A percentile compares a stretch with the other conserved stretches of the same genome.
Evolutionary conservation across 83 land plant species (phyloP).

Genomic region (Diphasiastrum complanatum): DNA sequence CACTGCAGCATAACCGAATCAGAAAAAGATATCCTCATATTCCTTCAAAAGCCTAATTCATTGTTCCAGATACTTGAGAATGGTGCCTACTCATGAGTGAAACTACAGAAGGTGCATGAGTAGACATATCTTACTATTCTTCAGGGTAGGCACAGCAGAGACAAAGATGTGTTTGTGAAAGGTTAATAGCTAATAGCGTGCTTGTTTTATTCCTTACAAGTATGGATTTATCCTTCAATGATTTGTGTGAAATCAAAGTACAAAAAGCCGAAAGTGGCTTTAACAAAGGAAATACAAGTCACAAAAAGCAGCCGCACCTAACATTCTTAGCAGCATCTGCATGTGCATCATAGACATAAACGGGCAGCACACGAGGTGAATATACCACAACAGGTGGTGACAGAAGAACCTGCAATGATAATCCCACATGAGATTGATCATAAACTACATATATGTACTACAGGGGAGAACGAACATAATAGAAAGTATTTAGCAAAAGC

Average conservation of each 20-base stretch:
- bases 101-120: too few relatives aligned
- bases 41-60: too few relatives aligned
- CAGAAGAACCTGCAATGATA: slow-evolving; percentile 66
- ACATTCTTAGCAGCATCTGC: slow-evolving; percentile 99
- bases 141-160: too few relatives aligned
- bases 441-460: neutral
- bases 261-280: neutral
- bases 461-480: slow-evolving; percentile 3
- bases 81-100: too few relatives aligned
- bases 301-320: slow-evolving; percentile 45
- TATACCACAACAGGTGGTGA: slow-evolving; percentile 98
- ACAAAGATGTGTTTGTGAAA: too few relatives aligned
- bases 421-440: neutral
- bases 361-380: slow-evolving; percentile 96
- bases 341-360: slow-evolving; percentile 99
- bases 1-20: slow-evolving; percentile 37
- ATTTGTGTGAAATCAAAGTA: slow-evolving; percentile 1
- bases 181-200: too few relatives aligned
- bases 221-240: too few relatives aligned
- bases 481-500: neutral
- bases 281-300: neutral
- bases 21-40: neutral
- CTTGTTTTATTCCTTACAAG: too few relatives aligned
- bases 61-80: too few relatives aligned
- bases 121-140: too few relatives aligned